A percentile compares a stretch with the other conserved stretches of the same genome.
These are phyloP conservation scores for Colletotrichum sp. DNA, from an alignment of 2,329 filamentous ascomycete species.

Conservation along the genomic window DNA sequence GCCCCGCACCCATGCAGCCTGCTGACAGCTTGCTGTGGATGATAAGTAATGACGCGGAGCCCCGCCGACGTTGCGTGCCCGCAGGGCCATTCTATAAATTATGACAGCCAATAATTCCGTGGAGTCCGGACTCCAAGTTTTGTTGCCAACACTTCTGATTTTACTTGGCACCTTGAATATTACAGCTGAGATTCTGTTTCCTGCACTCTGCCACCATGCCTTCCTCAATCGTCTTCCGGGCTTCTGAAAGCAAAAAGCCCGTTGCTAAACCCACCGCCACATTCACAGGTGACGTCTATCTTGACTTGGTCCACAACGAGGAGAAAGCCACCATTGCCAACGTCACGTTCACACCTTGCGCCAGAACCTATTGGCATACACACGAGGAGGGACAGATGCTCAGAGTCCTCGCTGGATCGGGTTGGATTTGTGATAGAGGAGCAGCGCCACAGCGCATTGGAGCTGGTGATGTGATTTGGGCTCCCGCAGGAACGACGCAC, in stretches of 20 bases:
- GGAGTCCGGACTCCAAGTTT: not conserved
- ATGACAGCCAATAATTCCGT: not conserved
- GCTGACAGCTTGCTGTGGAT: not conserved
- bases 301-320: not conserved
- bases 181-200: not conserved
- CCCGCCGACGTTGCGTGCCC: not conserved
- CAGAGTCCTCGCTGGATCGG: conserved; percentile 40
- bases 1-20: not conserved
- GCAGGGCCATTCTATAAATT: not conserved
- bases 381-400: conserved; percentile 48
- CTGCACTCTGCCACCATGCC: not conserved
- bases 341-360: conserved; percentile 46
- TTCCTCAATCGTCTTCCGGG: not conserved
- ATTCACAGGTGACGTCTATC: not conserved
- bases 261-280: not conserved
- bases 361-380: conserved; percentile 48
- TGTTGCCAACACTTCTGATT: not conserved
- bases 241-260: not conserved
- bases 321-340: conserved; percentile 19
- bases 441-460: conserved; percentile 35
- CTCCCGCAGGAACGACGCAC: conserved; percentile 42
- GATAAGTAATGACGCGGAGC: not conserved
- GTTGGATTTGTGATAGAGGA: conserved; percentile 46
- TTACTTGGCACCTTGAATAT: not conserved
- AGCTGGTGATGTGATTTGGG: conserved; percentile 44